Base-by-base conservation (phyloP, 2,329 filamentous ascomycete species). In the Xylogone sp. region DNA sequence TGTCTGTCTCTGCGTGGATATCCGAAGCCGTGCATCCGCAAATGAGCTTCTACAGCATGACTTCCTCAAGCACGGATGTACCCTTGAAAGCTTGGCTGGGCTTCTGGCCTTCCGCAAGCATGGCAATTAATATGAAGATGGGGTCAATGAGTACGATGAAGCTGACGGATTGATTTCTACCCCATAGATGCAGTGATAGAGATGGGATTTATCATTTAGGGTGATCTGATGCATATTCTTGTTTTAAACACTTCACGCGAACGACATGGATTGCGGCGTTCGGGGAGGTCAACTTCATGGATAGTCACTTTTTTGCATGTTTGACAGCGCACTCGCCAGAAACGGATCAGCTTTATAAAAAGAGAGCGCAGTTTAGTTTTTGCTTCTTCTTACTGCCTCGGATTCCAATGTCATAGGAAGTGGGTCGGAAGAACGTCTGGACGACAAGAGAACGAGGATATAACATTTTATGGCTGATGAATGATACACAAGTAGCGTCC, bases 1-100 rank as follows among this genome's bases (percentile, higher is more conserved):
- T 21, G 92, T 97, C 57, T 99, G 94, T 71, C 79, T 99, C 45
- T 97, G 94, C 64, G 94, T 99, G 45, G 93, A 97, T 64, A 92
- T 99, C 64, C 92, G 93, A 77, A 93, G 88, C 68, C 84, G 94
- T 67, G 94, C 94, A 12, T 96, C 90, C 21, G 91, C 94, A 0
- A 83, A 90, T 55, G 94, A 99, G 72, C 77, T 99, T 46, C 76
- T 97, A 55, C 83, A 86, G 54, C 92, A 97, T 67, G 94, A 97
- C 63, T 99, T 99, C 76, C 73, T 99, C 67, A 91, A 92, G 76
- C 88, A 89, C 63, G 93, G 94, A 19, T 97, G 93, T 75, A 85
- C 86, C 50, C 76, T 94, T 51, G 80, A 79, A 45, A 96, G 88
- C 69, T 76, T 99, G 59, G 85, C 91, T 18, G 92, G 96, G 65